Percentiles rank a stretch among this genome's conserved stretches.
phyloP scores from a whole-genome alignment of 257 asterid genomes.

The Nicotiana otophora region DNA sequence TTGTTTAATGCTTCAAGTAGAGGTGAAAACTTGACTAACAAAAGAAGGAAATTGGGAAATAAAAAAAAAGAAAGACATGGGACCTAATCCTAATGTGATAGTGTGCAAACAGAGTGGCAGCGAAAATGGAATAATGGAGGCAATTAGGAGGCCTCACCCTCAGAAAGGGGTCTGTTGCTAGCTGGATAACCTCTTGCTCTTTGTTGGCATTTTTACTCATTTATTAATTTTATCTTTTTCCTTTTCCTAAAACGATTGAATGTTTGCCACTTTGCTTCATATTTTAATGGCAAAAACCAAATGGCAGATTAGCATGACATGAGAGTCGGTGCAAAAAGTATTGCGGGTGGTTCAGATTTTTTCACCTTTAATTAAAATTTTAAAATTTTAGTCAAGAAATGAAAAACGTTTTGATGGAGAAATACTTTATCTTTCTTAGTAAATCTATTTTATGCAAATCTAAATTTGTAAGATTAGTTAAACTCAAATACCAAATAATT shows the following conservation, averaged over 20 bases:
- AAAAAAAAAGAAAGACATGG: background rate
- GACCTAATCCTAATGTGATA: background rate
- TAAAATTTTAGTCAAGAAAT: too few relatives aligned
- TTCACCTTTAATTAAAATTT: too few relatives aligned
- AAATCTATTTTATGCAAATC: background rate
- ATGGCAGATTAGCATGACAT: background rate
- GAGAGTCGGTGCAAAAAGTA: background rate
- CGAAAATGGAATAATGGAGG: background rate
- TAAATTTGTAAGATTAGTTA: background rate
- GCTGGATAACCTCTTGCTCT: constrained; percentile 41
- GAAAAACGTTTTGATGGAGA: background rate
- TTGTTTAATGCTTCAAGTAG: background rate
- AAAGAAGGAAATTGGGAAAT: background rate
- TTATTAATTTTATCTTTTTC: background rate
- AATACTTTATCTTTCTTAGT: background rate
- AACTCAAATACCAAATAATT: background rate
- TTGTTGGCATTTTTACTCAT: constrained; percentile 28
- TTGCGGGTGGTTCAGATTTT: too few relatives aligned
- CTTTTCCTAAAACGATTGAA: background rate
- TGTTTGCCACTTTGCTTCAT: background rate
- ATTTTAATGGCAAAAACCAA: background rate
- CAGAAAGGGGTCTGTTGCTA: constrained; percentile 24
- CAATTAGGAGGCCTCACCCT: background rate
- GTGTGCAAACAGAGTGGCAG: background rate
- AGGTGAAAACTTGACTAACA: background rate